Percentiles rank a stretch among this genome's conserved stretches.
phyloP scores from a whole-genome alignment of 2,329 filamentous ascomycete species.

The Fusarium chuoi region DNA sequence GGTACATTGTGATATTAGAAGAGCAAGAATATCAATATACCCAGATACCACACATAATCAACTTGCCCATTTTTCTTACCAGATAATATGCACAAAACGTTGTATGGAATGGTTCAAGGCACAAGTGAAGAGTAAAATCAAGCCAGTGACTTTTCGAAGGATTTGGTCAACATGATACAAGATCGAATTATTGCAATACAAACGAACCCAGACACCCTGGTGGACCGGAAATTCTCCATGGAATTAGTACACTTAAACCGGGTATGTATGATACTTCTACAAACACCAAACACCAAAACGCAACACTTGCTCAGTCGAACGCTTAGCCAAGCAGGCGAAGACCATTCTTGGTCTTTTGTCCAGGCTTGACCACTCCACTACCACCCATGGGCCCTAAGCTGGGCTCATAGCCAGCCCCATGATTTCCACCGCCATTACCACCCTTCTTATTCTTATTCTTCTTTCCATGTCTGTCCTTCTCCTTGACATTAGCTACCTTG shows the following conservation, averaged over 20 bases:
- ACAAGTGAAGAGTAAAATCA: neutral
- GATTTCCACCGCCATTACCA: constrained; percentile 43
- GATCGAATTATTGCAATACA: neutral
- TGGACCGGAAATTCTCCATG: neutral
- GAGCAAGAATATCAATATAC: constrained; percentile 32
- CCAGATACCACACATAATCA: constrained; percentile 28
- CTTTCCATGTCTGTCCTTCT: constrained; percentile 58
- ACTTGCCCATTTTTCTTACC: neutral
- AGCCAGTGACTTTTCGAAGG: neutral
- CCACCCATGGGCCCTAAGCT: constrained; percentile 60
- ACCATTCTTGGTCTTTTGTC: constrained; percentile 75
- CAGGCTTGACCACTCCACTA: constrained; percentile 68
- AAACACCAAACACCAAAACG: constrained; percentile 37
- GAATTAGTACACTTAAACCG: neutral
- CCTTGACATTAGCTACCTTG: constrained; percentile 76
- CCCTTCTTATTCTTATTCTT: constrained; percentile 53
- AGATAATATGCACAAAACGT: neutral
- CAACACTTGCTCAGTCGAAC: neutral
- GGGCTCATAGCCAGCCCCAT: constrained; percentile 58
- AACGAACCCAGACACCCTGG: neutral
- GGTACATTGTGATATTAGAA: constrained; percentile 7
- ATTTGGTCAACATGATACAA: neutral
- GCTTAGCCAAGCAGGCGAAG: constrained; percentile 67
- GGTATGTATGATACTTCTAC: constrained; percentile 13
- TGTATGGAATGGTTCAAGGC: neutral